phyloP scores from a whole-genome alignment of 2,329 filamentous ascomycete species.

The Xylariaceae sp. region DNA sequence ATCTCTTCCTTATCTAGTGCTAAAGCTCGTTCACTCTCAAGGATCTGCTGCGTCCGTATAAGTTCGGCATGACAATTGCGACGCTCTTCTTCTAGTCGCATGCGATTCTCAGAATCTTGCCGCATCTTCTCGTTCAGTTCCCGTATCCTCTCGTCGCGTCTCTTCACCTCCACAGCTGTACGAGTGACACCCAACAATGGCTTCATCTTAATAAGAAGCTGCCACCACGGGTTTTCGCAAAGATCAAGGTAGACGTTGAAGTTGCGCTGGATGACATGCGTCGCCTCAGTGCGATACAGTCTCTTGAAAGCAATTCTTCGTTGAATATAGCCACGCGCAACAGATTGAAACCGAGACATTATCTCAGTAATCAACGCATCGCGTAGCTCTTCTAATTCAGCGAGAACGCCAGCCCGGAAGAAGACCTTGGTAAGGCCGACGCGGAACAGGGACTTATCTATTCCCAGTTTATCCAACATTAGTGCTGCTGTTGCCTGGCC shows the following conservation, averaged over 20 bases:
- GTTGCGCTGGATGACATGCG: conserved; percentile 92
- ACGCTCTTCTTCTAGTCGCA: conserved; percentile 88
- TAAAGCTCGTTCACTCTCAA: conserved; percentile 94
- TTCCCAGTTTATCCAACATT: conserved; percentile 86
- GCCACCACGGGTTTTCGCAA: conserved; percentile 96
- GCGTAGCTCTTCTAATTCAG: conserved; percentile 94
- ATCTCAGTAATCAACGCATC: conserved; percentile 93
- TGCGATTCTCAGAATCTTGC: conserved; percentile 74
- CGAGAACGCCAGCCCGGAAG: conserved; percentile 93
- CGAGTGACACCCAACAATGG: conserved; percentile 90
- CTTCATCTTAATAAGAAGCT: conserved; percentile 92
- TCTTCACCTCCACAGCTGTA: conserved; percentile 92
- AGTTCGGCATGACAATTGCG: conserved; percentile 87
- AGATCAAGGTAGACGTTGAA: conserved; percentile 91
- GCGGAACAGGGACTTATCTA: conserved; percentile 87
- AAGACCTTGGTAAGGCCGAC: conserved; percentile 98
- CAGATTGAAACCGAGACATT: conserved; percentile 90
- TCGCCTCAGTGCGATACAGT: conserved; percentile 92
- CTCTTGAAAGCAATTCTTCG: conserved; percentile 89
- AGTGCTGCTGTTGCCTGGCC: conserved; percentile 84
- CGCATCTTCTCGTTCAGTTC: conserved; percentile 85
- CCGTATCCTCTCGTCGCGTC: conserved; percentile 90
- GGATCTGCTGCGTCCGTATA: conserved; percentile 86
- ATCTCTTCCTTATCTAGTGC: conserved; percentile 99
- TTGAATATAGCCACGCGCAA: conserved; percentile 89